Evolutionary conservation across 306 rosid genomes (phyloP).

Genomic region (Medicago ruthenica): DNA sequence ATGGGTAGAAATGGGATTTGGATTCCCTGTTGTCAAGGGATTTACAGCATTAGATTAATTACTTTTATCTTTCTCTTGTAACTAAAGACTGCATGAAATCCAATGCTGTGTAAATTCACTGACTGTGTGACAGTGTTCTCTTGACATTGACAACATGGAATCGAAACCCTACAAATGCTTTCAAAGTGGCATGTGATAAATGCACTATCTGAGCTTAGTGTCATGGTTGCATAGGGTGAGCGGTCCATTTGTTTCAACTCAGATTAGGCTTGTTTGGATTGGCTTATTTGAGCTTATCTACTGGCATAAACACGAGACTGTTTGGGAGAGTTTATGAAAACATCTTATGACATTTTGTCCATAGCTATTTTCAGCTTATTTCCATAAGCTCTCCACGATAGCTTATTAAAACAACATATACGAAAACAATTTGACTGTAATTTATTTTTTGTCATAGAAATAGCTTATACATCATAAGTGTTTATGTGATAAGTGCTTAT

Average conservation of each 20-base stretch:
- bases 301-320: background rate
- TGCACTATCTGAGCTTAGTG: background rate
- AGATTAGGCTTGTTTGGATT: slow-evolving; percentile 1
- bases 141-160: background rate
- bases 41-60: background rate
- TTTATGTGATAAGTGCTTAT: background rate
- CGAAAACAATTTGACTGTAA: background rate
- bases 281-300: background rate
- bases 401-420: background rate
- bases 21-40: background rate
- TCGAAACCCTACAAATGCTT: slow-evolving; percentile 4
- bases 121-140: background rate
- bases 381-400: background rate
- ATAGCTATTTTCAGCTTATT: background rate
- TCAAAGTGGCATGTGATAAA: no score
- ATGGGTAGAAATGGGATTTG: background rate
- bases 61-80: background rate
- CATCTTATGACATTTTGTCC: background rate
- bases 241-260: background rate
- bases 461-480: background rate
- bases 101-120: background rate
- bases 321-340: background rate
- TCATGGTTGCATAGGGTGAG: background rate
- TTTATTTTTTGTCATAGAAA: background rate
- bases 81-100: background rate